Conservation (phyloP, 441 rosid species). For the Rhodomyrtus psidioides region DNA sequence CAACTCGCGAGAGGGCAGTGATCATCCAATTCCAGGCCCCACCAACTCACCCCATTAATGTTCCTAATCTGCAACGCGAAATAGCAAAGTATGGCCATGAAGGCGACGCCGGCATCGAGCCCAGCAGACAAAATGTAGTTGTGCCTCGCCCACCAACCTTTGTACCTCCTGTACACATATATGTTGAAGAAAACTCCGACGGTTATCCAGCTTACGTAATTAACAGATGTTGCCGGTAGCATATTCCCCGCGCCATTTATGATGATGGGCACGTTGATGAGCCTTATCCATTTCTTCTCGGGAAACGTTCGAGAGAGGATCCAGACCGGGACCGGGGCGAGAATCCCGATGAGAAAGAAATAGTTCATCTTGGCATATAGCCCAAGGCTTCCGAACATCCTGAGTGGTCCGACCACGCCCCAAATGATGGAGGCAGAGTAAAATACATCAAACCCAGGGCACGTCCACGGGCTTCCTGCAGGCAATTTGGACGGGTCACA, state of each 20-base stretch:
- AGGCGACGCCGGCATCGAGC: constrained; percentile 5
- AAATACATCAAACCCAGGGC: constrained; percentile 36
- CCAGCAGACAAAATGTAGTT: constrained; percentile 24
- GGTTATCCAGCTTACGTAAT: constrained; percentile 30
- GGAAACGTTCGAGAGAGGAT: constrained; percentile 22
- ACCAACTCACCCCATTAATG: not conserved
- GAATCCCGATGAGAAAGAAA: constrained; percentile 33
- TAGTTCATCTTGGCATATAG: constrained; percentile 32
- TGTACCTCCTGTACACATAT: constrained; percentile 21
- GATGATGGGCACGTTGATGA: constrained; percentile 31
- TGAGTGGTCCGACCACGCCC: constrained; percentile 40
- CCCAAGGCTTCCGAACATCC: constrained; percentile 40
- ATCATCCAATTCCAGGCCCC: constrained; percentile 2
- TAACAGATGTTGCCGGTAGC: constrained; percentile 27
- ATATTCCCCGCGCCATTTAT: constrained; percentile 18
- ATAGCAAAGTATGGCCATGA: constrained; percentile 7
- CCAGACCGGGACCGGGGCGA: constrained; percentile 38
- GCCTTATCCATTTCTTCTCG: constrained; percentile 19
- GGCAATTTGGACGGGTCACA: constrained; percentile 22
- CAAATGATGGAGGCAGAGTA: constrained; percentile 47
- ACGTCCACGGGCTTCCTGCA: constrained; percentile 44
- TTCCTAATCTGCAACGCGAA: not conserved
- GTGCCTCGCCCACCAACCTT: constrained; percentile 44
- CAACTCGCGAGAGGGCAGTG: constrained; percentile 8
- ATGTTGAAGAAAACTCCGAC: constrained; percentile 37